Evolutionary conservation across 2,329 filamentous ascomycete species (phyloP).

Genomic region (Aspergillus vadensis): DNA sequence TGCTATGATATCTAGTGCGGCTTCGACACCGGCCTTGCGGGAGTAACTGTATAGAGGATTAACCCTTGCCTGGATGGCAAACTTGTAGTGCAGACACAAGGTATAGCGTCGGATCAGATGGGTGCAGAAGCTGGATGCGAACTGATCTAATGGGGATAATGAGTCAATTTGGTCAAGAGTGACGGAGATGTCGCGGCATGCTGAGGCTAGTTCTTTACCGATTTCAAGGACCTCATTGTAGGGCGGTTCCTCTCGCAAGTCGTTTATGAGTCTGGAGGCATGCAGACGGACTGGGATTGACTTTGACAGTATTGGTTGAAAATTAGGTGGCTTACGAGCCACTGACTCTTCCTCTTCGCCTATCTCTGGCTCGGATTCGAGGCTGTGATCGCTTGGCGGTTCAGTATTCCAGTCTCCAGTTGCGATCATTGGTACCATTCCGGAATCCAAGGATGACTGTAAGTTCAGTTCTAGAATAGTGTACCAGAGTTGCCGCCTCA

Average conservation of each 20-base stretch:
- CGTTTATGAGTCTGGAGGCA: constrained; percentile 23
- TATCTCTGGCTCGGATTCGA: constrained; percentile 12
- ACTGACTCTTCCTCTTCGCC: background rate
- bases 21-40: constrained; percentile 28
- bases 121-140: constrained; percentile 20
- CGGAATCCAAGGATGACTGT: constrained; percentile 36
- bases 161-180: background rate
- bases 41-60: constrained; percentile 31
- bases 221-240: constrained; percentile 26
- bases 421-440: constrained; percentile 32
- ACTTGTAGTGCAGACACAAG: constrained; percentile 26
- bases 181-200: constrained; percentile 12
- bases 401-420: constrained; percentile 36
- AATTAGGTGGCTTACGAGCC: background rate
- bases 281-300: constrained; percentile 20
- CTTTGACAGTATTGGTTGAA: constrained; percentile 14
- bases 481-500: constrained; percentile 37
- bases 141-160: background rate
- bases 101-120: constrained; percentile 26
- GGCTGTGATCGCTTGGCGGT: constrained; percentile 25
- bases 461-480: constrained; percentile 39
- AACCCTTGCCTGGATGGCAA: constrained; percentile 26
- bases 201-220: constrained; percentile 16
- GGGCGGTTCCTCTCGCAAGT: constrained; percentile 21
- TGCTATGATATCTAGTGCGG: constrained; percentile 28